Conservation (phyloP, 768 basidiomycete species). For the Gloeophyllum trabeum region DNA sequence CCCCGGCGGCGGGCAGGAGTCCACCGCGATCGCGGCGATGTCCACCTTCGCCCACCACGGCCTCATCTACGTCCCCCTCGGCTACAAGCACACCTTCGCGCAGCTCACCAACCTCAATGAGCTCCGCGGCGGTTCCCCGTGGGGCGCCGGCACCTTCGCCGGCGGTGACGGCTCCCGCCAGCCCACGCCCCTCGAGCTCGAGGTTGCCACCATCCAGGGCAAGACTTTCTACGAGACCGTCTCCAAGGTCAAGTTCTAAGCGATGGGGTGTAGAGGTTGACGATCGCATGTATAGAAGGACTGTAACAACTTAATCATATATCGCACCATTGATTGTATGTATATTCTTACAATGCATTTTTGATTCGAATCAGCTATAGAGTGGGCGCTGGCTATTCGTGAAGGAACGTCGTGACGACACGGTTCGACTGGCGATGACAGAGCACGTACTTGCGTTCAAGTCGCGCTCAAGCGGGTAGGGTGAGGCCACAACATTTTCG, state of each 20-base stretch:
- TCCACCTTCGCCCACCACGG: conserved; percentile 65
- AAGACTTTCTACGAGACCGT: conserved; percentile 36
- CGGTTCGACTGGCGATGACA: too few species aligned
- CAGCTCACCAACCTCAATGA: conserved; percentile 31
- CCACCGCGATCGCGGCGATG: conserved; percentile 38
- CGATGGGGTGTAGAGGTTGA: too few species aligned
- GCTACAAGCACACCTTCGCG: conserved; percentile 40
- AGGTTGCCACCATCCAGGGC: conserved; percentile 42
- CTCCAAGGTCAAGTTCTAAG: conserved; percentile 21
- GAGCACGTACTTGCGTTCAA: too few species aligned
- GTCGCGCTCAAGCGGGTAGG: too few species aligned
- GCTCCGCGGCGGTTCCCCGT: conserved; percentile 63
- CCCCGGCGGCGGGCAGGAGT: conserved; percentile 77
- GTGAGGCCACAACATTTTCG: too few species aligned
- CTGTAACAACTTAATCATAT: too few species aligned
- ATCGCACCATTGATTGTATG: too few species aligned
- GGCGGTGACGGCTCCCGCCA: conserved; percentile 32
- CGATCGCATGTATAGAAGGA: too few species aligned
- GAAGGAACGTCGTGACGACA: too few species aligned
- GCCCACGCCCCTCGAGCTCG: conserved; percentile 37
- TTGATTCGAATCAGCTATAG: too few species aligned
- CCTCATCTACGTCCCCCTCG: conserved; percentile 61
- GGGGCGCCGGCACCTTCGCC: conserved; percentile 63
- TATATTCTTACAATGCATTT: too few species aligned
- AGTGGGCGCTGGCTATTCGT: too few species aligned